Evolutionary conservation across 164 flowering plant genomes (phyloP).

Genomic region (Chimonanthus praecox): DNA sequence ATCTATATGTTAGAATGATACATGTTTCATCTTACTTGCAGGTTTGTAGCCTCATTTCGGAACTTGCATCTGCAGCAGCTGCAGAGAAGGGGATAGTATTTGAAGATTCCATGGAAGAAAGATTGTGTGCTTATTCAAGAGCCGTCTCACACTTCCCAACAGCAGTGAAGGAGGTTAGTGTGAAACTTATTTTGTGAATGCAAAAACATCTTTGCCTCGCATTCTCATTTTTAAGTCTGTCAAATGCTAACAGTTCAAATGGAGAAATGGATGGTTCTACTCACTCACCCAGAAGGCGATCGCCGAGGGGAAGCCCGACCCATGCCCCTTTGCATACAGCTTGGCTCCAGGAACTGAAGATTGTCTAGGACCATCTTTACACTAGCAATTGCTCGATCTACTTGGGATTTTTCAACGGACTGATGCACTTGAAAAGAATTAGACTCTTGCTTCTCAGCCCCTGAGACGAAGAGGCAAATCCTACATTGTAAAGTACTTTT

Average conservation of each 20-base stretch:
- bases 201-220: not conserved
- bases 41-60: constrained; percentile 77
- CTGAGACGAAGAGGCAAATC: not conserved
- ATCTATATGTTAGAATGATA: too few relatives aligned
- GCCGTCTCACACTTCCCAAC: constrained; percentile 96
- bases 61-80: constrained; percentile 83
- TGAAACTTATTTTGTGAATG: not conserved
- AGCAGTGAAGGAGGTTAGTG: constrained; percentile 84
- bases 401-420: constrained; percentile 1
- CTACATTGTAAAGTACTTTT: not conserved
- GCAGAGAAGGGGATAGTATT: constrained; percentile 45
- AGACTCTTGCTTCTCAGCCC: not conserved
- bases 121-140: constrained; percentile 89
- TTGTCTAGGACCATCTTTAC: constrained; percentile 23
- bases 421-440: not conserved
- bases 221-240: not conserved
- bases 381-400: not conserved
- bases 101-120: constrained; percentile 37
- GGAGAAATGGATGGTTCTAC: constrained; percentile 82
- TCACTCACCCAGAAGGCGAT: constrained; percentile 12
- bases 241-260: constrained; percentile 59
- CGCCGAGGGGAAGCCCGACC: constrained; percentile 42
- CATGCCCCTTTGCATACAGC: constrained; percentile 64
- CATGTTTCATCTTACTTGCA: constrained; percentile 22
- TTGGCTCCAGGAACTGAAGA: constrained; percentile 74